Conservation (phyloP, 306 rosid genomes). For the Fagus crenata region DNA sequence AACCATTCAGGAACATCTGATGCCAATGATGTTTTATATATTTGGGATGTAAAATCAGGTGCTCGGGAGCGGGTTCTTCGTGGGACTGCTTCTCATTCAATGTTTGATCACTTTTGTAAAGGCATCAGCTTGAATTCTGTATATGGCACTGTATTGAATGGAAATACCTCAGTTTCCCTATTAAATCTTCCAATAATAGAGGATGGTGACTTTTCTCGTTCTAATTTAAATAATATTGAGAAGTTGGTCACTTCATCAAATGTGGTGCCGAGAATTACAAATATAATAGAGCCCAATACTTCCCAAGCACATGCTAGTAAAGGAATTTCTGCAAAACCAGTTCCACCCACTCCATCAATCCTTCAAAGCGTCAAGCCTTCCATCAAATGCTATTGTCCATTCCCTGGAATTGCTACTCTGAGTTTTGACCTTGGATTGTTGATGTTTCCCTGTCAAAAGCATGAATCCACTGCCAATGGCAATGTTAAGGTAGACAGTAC, state of each 20-base stretch:
- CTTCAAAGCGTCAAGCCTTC: constrained; percentile 58
- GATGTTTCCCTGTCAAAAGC: constrained; percentile 57
- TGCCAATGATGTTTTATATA: constrained; percentile 59
- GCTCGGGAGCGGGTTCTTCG: constrained; percentile 80
- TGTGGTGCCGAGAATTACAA: constrained; percentile 49
- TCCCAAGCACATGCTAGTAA: constrained; percentile 47
- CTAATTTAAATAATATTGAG: constrained; percentile 42
- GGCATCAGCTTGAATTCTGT: constrained; percentile 64
- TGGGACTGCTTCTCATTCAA: constrained; percentile 87
- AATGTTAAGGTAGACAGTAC: constrained; percentile 36
- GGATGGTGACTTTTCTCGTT: constrained; percentile 60
- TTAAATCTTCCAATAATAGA: constrained; percentile 71
- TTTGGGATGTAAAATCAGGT: constrained; percentile 96
- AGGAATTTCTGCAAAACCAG: constrained; percentile 38
- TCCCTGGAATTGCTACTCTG: constrained; percentile 82
- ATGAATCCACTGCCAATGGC: constrained; percentile 36
- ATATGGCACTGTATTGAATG: constrained; percentile 70
- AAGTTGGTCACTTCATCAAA: constrained; percentile 46
- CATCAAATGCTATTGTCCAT: constrained; percentile 77
- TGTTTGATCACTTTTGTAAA: constrained; percentile 90
- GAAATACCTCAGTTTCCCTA: constrained; percentile 86
- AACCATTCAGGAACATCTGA: constrained; percentile 63
- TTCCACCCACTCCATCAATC: constrained; percentile 32
- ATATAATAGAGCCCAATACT: constrained; percentile 41
- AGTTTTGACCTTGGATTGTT: constrained; percentile 80